Base-by-base conservation (phyloP, 164 flowering plant genomes). In the Pachysandra terminalis region DNA sequence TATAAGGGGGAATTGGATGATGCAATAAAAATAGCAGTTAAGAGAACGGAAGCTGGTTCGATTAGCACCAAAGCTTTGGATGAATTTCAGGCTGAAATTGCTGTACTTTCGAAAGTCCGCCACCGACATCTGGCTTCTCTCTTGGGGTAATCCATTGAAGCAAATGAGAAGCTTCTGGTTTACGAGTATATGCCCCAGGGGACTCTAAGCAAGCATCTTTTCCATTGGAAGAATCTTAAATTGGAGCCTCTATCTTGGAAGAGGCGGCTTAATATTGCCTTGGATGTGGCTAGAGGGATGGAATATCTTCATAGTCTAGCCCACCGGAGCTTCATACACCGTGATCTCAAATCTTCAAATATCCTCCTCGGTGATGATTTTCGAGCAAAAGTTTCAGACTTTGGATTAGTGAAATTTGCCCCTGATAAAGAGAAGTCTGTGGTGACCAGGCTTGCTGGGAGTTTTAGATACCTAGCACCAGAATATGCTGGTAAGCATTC, bases 151-250 rank as follows among this genome's bases (percentile, higher is more conserved):
- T 83, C 83, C 3, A 56, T 71, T 24, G 88, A 79, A 71, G 93
- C 85, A 21, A 58, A 72, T 66, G 93, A 88, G 73, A 83, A 82
- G 69, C 64, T 87, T 25, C 72, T 87, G 54, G 90, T 86, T 26
- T 87, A 87, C 64, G 88, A 87, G 73, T 87, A 75, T 64, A 80
- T 87, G 92, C 84, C 92, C 37, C 81, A 84, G 67, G 92, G 92
- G 25, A 85, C 90, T 73, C 79, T 86, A 8, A 86, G 88, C 64
- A 73, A 54, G 70, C 88, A 88, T 74, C 83, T 88, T 40, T 88
- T 88, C 74, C 85, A 80, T 22, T 88, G 93, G 93, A 79, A 83
- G 72, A 81, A 52, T 68, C 64, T 75, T 19, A 68, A 80, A 28
- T 59, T 83, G 70, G 88, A 84, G 69, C 93, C 90, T 41, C 78